phyloP scores from a whole-genome alignment of 78 protist species.

The Kipferlia bialata region DNA sequence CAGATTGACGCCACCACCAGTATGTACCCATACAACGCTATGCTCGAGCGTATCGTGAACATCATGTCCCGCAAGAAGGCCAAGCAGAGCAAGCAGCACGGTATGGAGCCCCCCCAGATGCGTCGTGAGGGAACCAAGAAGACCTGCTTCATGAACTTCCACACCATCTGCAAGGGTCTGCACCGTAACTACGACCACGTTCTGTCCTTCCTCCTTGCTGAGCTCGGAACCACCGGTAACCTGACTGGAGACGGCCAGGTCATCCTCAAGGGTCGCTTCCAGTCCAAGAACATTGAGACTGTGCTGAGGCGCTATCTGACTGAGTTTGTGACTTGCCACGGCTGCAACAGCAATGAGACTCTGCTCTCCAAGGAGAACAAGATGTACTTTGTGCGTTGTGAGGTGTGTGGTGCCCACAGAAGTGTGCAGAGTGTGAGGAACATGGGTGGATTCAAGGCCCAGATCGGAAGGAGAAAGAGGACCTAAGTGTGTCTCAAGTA shows the following conservation, averaged over 20 bases:
- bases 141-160: conserved; percentile 62
- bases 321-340: conserved; percentile 78
- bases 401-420: conserved; percentile 54
- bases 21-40: conserved; percentile 24
- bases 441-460: conserved; percentile 59
- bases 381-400: conserved; percentile 62
- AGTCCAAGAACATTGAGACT: conserved; percentile 70
- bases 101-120: conserved; percentile 66
- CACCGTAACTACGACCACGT: conserved; percentile 70
- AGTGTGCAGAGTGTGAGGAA: conserved; percentile 67
- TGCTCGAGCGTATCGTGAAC: conserved; percentile 19
- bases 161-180: conserved; percentile 65
- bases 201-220: conserved; percentile 56
- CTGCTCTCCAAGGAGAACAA: conserved; percentile 58
- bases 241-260: conserved; percentile 65
- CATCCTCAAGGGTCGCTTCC: conserved; percentile 72
- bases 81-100: conserved; percentile 15
- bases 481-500: not conserved
- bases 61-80: conserved; percentile 26
- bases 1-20: no score
- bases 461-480: conserved; percentile 2
- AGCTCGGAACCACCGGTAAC: conserved; percentile 78
- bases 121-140: conserved; percentile 55
- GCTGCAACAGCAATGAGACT: conserved; percentile 67
- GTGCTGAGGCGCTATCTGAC: conserved; percentile 64